Evolutionary conservation across 768 basidiomycete genomes (phyloP).

Genomic region (Trametes cinnabarina): DNA sequence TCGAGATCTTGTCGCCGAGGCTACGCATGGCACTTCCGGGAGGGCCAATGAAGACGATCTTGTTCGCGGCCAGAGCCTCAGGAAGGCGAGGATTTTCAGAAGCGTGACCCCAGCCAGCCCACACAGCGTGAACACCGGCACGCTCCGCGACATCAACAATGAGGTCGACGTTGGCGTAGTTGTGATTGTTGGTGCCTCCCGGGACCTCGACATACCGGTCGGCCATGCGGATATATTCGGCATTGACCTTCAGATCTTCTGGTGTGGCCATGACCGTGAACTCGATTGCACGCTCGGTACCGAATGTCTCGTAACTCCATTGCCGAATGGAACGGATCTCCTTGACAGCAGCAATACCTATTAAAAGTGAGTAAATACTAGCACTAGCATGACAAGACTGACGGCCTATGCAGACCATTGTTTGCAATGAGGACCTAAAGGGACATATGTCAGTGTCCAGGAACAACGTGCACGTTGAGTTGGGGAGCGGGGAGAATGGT

Average conservation of each 20-base stretch:
- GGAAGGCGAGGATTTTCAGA: slow-evolving; percentile 98
- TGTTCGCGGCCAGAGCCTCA: slow-evolving; percentile 87
- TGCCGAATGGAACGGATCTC: slow-evolving; percentile 98
- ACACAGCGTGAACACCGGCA: slow-evolving; percentile 96
- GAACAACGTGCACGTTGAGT: neutral
- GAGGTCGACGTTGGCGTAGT: slow-evolving; percentile 98
- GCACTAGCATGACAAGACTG: neutral
- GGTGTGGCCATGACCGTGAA: slow-evolving; percentile 99
- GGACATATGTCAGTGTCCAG: slow-evolving; percentile 13
- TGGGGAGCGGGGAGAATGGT: neutral
- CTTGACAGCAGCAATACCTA: slow-evolving; percentile 97
- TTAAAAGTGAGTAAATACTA: slow-evolving; percentile 22
- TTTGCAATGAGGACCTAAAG: slow-evolving; percentile 94
- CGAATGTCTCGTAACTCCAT: slow-evolving; percentile 99
- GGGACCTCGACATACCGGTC: slow-evolving; percentile 99
- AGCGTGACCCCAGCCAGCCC: slow-evolving; percentile 99
- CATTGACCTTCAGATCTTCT: slow-evolving; percentile 97
- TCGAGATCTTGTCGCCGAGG: slow-evolving; percentile 98
- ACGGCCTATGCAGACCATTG: slow-evolving; percentile 60
- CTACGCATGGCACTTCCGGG: slow-evolving; percentile 99
- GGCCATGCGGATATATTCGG: slow-evolving; percentile 99
- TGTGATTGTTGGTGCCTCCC: slow-evolving; percentile 98
- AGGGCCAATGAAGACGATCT: slow-evolving; percentile 98
- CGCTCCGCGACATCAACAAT: slow-evolving; percentile 98
- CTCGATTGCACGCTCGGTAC: slow-evolving; percentile 91